phyloP scores from a whole-genome alignment of 257 asterid species.

The Rehmannia glutinosa region DNA sequence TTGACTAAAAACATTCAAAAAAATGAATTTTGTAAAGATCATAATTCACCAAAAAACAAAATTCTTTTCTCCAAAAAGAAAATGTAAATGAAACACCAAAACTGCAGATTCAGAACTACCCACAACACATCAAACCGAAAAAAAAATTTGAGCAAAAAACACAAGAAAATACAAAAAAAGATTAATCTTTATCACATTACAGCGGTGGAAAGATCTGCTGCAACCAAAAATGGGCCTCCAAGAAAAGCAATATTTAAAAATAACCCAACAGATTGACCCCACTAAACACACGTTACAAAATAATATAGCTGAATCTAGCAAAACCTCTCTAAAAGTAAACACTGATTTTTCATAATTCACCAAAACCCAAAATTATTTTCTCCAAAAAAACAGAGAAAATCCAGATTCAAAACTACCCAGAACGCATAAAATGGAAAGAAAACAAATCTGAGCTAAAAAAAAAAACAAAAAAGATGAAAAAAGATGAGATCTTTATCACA shows the following conservation, averaged over 20 bases:
- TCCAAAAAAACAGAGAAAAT: neutral
- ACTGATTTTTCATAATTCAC: conserved; percentile 15
- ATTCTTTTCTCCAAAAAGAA: too few species aligned
- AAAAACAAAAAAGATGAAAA: neutral
- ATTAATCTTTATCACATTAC: too few species aligned
- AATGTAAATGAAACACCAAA: too few species aligned
- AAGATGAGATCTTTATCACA: conserved; percentile 48
- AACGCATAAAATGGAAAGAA: neutral
- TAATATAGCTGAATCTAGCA: conserved; percentile 11
- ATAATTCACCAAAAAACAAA: too few species aligned
- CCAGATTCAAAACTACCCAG: conserved; percentile 25
- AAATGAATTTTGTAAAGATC: too few species aligned
- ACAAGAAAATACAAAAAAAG: too few species aligned
- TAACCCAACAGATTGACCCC: conserved; percentile 38
- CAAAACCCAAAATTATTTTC: neutral
- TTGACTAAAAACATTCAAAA: too few species aligned
- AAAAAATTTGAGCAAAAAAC: too few species aligned
- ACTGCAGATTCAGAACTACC: too few species aligned
- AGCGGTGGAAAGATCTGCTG: too few species aligned
- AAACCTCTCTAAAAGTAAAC: conserved; percentile 8
- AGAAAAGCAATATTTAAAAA: conserved; percentile 21
- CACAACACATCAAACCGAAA: too few species aligned
- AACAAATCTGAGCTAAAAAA: conserved; percentile 8
- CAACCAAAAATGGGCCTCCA: too few species aligned
- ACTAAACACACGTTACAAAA: conserved; percentile 36